Evolutionary conservation across 441 rosid species (phyloP).

Genomic region (Melastoma candidum): DNA sequence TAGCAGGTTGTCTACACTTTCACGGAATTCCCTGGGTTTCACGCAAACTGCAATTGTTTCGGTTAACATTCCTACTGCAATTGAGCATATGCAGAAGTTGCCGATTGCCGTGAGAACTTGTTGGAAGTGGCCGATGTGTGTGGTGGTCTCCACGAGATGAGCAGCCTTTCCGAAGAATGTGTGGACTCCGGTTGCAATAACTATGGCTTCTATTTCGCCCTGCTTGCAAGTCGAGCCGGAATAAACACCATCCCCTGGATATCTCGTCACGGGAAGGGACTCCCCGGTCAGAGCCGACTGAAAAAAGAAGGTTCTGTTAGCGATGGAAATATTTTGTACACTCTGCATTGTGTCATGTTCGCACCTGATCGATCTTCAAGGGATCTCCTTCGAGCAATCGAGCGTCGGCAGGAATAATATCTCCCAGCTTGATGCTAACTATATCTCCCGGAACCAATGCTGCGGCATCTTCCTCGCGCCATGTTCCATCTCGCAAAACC

Average conservation of each 20-base stretch:
- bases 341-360: not conserved
- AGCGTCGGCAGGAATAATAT: conserved; percentile 38
- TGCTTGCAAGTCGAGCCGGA: conserved; percentile 64
- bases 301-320: conserved; percentile 6
- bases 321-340: not conserved
- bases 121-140: conserved; percentile 60
- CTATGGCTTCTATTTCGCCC: conserved; percentile 64
- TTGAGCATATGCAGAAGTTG: conserved; percentile 20
- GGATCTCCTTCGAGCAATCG: conserved; percentile 39
- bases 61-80: conserved; percentile 14
- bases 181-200: conserved; percentile 58
- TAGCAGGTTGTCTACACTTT: conserved; percentile 23
- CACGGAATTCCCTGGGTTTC: conserved; percentile 13
- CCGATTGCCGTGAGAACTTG: conserved; percentile 23
- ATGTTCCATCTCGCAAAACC: conserved; percentile 30
- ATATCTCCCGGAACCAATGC: conserved; percentile 41
- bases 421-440: conserved; percentile 31
- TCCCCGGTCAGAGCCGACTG: conserved; percentile 66
- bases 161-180: conserved; percentile 72
- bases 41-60: conserved; percentile 8
- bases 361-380: conserved; percentile 34
- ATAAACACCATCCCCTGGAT: conserved; percentile 46
- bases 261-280: conserved; percentile 44
- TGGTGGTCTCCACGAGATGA: conserved; percentile 60
- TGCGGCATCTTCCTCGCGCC: conserved; percentile 33